phyloP scores from a whole-genome alignment of 495 filamentous ascomycete species.

The Xylaria intraflava region DNA sequence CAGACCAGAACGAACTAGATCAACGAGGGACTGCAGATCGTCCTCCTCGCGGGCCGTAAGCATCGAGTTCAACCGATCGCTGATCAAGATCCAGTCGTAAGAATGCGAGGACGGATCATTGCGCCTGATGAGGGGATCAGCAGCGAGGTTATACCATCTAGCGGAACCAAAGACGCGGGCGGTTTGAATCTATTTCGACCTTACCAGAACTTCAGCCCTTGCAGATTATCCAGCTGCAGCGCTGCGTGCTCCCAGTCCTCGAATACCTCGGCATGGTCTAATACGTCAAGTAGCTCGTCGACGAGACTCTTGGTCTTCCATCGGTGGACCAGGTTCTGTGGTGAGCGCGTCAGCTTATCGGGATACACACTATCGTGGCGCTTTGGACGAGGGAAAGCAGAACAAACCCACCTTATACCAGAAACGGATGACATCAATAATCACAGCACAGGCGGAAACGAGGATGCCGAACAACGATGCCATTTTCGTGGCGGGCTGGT shows the following conservation, averaged over 20 bases:
- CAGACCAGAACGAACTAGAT: constrained; percentile 76
- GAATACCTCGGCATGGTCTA: constrained; percentile 59
- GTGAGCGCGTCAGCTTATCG: constrained; percentile 5
- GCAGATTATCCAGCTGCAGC: constrained; percentile 66
- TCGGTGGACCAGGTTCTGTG: constrained; percentile 50
- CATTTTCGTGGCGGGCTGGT: constrained; percentile 21
- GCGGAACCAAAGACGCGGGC: not conserved
- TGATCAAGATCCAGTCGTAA: constrained; percentile 87
- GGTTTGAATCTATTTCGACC: not conserved
- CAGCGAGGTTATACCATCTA: not conserved
- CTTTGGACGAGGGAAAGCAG: too few relatives aligned
- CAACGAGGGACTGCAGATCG: constrained; percentile 68
- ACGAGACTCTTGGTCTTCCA: constrained; percentile 47
- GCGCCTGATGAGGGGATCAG: constrained; percentile 50
- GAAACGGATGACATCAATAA: constrained; percentile 56
- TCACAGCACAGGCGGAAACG: constrained; percentile 45
- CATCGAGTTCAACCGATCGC: constrained; percentile 65
- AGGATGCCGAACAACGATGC: constrained; percentile 32
- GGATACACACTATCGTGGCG: constrained; percentile 1
- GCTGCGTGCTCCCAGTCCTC: constrained; percentile 83
- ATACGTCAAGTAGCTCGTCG: constrained; percentile 48
- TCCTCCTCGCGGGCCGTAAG: constrained; percentile 66
- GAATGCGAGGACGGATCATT: constrained; percentile 72
- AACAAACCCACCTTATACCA: constrained; percentile 55
- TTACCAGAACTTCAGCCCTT: constrained; percentile 78